Conservation (phyloP, 2,329 filamentous ascomycete genomes). For the Phoma sp. region DNA sequence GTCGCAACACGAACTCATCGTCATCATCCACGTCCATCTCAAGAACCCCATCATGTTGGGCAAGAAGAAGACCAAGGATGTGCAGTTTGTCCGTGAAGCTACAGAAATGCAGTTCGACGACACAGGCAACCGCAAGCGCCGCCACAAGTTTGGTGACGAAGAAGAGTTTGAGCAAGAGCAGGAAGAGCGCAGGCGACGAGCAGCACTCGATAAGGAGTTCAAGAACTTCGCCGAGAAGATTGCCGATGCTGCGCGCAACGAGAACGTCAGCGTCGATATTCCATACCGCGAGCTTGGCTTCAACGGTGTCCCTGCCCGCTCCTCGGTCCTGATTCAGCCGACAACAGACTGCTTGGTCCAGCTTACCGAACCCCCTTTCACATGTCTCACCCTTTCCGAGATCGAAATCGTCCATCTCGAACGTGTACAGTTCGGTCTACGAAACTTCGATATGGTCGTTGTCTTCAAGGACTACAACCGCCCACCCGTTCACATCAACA, state of each 20-base stretch:
- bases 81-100: slow-evolving; percentile 97
- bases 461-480: slow-evolving; percentile 97
- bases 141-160: slow-evolving; percentile 96
- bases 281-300: slow-evolving; percentile 96
- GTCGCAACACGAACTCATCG: slow-evolving; percentile 93
- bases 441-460: slow-evolving; percentile 98
- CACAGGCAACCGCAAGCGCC: slow-evolving; percentile 96
- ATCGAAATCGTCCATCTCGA: slow-evolving; percentile 97
- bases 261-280: slow-evolving; percentile 92
- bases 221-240: slow-evolving; percentile 98
- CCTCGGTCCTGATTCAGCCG: slow-evolving; percentile 93
- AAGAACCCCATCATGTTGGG: slow-evolving; percentile 98
- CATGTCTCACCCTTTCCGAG: slow-evolving; percentile 93
- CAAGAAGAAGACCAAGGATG: slow-evolving; percentile 98
- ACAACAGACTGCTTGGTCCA: slow-evolving; percentile 97
- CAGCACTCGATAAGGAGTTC: slow-evolving; percentile 94
- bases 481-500: slow-evolving; percentile 94
- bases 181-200: slow-evolving; percentile 88
- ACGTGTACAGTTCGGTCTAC: slow-evolving; percentile 92
- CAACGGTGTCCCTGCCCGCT: slow-evolving; percentile 93
- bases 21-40: slow-evolving; percentile 96
- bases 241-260: slow-evolving; percentile 89
- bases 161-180: slow-evolving; percentile 99
- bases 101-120: slow-evolving; percentile 99
- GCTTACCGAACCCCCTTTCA: slow-evolving; percentile 94